Base-by-base conservation (phyloP, 2,329 filamentous ascomycete species). In the Stagonosporopsis chrysanthemi region DNA sequence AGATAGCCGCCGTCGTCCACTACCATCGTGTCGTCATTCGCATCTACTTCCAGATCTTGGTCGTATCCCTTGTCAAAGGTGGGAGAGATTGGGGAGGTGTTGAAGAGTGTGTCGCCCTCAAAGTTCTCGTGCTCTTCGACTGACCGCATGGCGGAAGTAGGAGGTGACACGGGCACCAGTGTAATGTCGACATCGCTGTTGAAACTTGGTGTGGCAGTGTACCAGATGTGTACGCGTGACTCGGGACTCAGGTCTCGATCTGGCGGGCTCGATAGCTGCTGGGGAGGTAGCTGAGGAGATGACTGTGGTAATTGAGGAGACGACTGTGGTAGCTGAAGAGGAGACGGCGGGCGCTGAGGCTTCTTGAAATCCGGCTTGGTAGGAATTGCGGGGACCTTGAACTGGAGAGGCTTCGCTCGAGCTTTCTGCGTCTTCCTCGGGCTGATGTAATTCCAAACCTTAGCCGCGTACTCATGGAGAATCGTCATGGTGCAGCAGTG, bases 361-460 rank as follows among this genome's bases (percentile, higher is more conserved):
- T 52, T 47, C 24, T 52, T 38, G 26, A 57, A 52, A 8, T 31
- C 48, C 14, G 48, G 49, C 44, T 57, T 52, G 26, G 47, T 12
- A 23, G 72, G 69, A 3, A 67, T 24, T 1, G 66, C 59, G 22
- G 73, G 73, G 36, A 70, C 67, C 51, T 76, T 76, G 72, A 78
- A 77, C 50, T 76, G 76, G 71, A 58, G 49, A 5, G 71, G 70
- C 54, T 77, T 74, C 23, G 75, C 66, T 22, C 74, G 72, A 9
- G 68, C 67, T 55, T 74, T 63, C 42, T 72, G 65, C 8, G 74
- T 74, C 64, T 79, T 80, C 43, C 70, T 69, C 11, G 79, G 79
- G 48, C 77, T 79, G 46, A 80, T 68, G 56, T 75, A 78, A 54
- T 71, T 70, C 78, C 77, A 80, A 53, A 81, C 66, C 44, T 67